phyloP scores from a whole-genome alignment of 768 basidiomycete genomes.

The Suillus ampliporus region DNA sequence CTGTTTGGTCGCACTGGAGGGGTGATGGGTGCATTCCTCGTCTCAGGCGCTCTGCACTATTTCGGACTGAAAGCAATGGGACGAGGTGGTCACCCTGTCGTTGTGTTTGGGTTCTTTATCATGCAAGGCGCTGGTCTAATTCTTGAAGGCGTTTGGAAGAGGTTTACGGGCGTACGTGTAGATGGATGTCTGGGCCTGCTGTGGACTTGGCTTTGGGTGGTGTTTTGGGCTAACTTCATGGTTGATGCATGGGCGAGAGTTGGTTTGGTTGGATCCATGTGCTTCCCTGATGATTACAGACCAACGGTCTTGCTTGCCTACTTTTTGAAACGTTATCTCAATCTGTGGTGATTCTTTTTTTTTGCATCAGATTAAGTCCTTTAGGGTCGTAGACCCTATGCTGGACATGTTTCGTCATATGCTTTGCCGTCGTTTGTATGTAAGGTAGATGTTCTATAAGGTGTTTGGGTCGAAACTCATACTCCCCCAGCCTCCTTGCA shows the following conservation, averaged over 20 bases:
- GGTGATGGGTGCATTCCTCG: conserved; percentile 61
- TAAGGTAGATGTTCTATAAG: too few species aligned
- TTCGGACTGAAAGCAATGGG: conserved; percentile 64
- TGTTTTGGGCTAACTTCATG: conserved; percentile 52
- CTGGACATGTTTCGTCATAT: too few species aligned
- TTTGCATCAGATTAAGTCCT: too few species aligned
- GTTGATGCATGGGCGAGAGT: conserved; percentile 47
- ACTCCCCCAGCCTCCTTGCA: too few species aligned
- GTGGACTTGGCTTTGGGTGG: conserved; percentile 57
- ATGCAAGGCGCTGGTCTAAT: conserved; percentile 58
- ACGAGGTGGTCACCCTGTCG: conserved; percentile 50
- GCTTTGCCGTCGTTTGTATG: too few species aligned
- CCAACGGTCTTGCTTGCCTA: conserved; percentile 19
- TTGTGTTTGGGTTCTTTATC: conserved; percentile 58
- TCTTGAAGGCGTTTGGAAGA: conserved; percentile 54
- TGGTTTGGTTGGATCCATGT: conserved; percentile 7
- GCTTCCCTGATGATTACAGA: conserved; percentile 10
- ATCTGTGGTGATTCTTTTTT: background rate
- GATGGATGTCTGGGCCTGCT: conserved; percentile 53
- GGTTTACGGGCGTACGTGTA: conserved; percentile 49
- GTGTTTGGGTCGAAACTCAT: too few species aligned
- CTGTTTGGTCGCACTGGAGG: conserved; percentile 54
- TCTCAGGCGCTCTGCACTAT: conserved; percentile 67
- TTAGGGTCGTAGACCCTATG: too few species aligned
- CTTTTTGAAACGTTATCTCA: background rate